Evolutionary conservation across 192 early-diverging fungal genomes (phyloP), one percentile per base, ranked within the genome.

Genomic region (Entomortierella beljakovae): DNA sequence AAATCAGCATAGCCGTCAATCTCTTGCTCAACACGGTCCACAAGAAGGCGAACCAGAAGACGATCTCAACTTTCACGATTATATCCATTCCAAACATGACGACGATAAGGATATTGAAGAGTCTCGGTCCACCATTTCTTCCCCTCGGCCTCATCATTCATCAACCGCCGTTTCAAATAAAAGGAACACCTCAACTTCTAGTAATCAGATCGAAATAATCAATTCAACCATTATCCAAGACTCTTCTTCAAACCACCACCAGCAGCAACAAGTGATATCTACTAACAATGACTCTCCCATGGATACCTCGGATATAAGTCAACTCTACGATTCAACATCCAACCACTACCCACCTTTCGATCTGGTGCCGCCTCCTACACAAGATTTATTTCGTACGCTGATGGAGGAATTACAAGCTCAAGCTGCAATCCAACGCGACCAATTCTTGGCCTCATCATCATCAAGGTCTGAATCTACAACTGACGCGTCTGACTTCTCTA

Each of bases 391-490:
- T 51, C 67, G 75, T 15, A 69, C 59, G 5, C 57, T 79, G 6
- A 79, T 79, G 75, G 75, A 79, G 23, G 75, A 79, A 50, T 57
- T 79, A 1, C 75, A 79, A 25, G 29, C 75, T 8, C 61, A 70
- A 25, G 75, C 75, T 25, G 66, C 75, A n/a, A 49, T 70, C n/a
- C 75, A 79, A 22, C 53, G 75, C 3, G 73, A 77, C 13, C 66
- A 62, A 16, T 60, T 64, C 43, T 22, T 70, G 51, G 61, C 67
- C 2, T 33, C 67, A 0, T 58, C 67, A 0, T 58, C 74, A 18
- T 35, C 67, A 13, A 55, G 56, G 10, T 28, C 50, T 18, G 75
- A 59, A 5, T 33, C 56, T 2, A 28, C 48, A 22, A n/a, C 34
- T 22, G 54, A 61, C 38, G 29, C 38, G 3, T 42, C 65, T 0